Evolutionary conservation across 495 filamentous ascomycete genomes (phyloP).

Genomic region (Tetracladium marchalianum): DNA sequence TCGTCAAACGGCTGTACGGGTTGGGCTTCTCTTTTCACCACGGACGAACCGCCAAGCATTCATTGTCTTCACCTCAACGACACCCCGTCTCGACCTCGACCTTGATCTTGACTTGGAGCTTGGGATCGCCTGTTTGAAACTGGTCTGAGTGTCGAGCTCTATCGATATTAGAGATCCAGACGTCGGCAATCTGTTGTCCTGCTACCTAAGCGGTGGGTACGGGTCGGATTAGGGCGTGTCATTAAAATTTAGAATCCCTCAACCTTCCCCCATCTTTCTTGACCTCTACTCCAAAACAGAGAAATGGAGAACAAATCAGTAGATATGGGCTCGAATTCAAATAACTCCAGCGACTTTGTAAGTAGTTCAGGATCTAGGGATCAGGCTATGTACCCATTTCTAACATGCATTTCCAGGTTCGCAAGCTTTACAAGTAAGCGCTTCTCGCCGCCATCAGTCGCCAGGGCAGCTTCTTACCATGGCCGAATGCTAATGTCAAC

Average conservation of each 20-base stretch:
- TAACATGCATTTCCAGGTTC: constrained; percentile 50
- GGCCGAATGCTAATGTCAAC: constrained; percentile 18
- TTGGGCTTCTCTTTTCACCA: no score
- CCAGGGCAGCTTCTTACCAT: background rate
- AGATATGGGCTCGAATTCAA: constrained; percentile 17
- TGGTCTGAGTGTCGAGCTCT: no score
- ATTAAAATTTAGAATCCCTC: background rate
- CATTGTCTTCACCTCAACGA: no score
- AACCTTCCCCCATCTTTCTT: background rate
- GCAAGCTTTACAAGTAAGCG: constrained; percentile 94
- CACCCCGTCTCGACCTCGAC: no score
- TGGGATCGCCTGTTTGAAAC: no score
- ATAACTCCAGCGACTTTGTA: constrained; percentile 25
- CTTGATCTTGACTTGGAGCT: no score
- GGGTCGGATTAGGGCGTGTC: background rate
- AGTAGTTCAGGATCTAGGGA: constrained; percentile 5
- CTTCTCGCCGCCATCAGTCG: background rate
- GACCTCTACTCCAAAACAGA: background rate
- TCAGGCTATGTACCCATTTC: background rate
- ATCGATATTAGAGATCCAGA: no score
- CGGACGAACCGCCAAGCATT: no score
- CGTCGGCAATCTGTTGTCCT: background rate
- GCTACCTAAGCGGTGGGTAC: background rate
- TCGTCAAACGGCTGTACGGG: no score
- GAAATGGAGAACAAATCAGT: constrained; percentile 16